A percentile compares a stretch with the other conserved stretches of the same genome.
phyloP scores from a whole-genome alignment of 2,329 filamentous ascomycete genomes.

The Emergomyces orientalis region DNA sequence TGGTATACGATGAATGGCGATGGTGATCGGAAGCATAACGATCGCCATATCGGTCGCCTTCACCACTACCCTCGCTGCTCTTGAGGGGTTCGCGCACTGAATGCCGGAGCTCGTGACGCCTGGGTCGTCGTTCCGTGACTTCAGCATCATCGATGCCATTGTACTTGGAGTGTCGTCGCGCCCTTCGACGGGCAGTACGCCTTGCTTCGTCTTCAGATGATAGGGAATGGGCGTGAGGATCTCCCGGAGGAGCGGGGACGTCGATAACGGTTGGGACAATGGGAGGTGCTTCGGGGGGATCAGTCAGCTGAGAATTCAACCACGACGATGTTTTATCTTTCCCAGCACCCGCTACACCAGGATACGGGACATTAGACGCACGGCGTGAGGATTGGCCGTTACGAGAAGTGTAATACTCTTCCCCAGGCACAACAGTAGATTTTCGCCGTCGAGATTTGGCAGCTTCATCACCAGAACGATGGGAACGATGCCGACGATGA shows the following conservation, averaged over 20 bases:
- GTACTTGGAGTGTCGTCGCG: slow-evolving; percentile 34
- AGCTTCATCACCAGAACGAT: slow-evolving; percentile 26
- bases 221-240: slow-evolving; percentile 27
- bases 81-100: slow-evolving; percentile 27
- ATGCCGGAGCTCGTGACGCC: slow-evolving; percentile 24
- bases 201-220: slow-evolving; percentile 38
- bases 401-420: slow-evolving; percentile 27
- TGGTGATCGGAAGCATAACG: slow-evolving; percentile 17
- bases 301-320: slow-evolving; percentile 40
- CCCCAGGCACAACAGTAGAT: slow-evolving; percentile 25
- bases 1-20: slow-evolving; percentile 16
- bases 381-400: slow-evolving; percentile 20
- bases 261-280: slow-evolving; percentile 40
- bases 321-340: slow-evolving; percentile 44
- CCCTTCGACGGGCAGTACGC: slow-evolving; percentile 30
- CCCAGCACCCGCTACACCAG: slow-evolving; percentile 28
- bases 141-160: slow-evolving; percentile 33
- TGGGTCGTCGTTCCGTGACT: slow-evolving; percentile 31
- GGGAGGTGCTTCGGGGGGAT: slow-evolving; percentile 41
- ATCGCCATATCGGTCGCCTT: slow-evolving; percentile 30
- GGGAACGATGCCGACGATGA: slow-evolving; percentile 23
- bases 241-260: slow-evolving; percentile 24
- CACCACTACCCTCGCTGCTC: slow-evolving; percentile 35
- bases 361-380: slow-evolving; percentile 15
- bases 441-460: slow-evolving; percentile 29